These are phyloP conservation scores for Rhizopogon sp. DNA, from an alignment of 768 basidiomycete species.

Conservation along the genomic window DNA sequence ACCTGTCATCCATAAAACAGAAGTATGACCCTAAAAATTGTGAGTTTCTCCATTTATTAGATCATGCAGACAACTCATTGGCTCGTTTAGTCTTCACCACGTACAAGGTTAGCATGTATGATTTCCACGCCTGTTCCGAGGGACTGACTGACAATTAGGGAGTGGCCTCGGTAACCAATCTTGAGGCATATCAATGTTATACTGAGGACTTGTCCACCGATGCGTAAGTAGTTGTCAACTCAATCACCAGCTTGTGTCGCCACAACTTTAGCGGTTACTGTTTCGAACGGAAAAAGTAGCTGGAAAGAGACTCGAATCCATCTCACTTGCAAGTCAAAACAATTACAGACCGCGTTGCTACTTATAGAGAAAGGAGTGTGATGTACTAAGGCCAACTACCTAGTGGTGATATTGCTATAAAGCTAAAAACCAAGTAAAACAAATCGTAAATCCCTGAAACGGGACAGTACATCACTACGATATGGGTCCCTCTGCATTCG, in stretches of 20 bases:
- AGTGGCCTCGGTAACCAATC: not conserved
- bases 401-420: not conserved
- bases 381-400: not conserved
- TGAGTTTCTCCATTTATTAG: not conserved
- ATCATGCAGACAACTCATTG: not conserved
- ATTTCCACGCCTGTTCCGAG: not conserved
- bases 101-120: slow-evolving; percentile 10
- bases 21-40: slow-evolving; percentile 17
- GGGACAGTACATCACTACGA: not conserved
- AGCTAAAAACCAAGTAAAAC: not conserved
- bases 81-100: slow-evolving; percentile 11
- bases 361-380: not conserved
- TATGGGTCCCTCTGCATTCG: not conserved
- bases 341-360: not conserved
- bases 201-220: not conserved
- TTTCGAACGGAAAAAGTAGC: not conserved
- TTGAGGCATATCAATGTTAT: not conserved
- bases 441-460: not conserved
- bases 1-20: slow-evolving; percentile 14
- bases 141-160: not conserved
- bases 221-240: not conserved
- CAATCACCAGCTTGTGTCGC: no score
- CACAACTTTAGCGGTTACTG: not conserved
- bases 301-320: not conserved
- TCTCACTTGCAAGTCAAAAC: not conserved